Base-by-base conservation (phyloP, 139 green algal genomes). In the Auxenochlorella protothecoides region DNA sequence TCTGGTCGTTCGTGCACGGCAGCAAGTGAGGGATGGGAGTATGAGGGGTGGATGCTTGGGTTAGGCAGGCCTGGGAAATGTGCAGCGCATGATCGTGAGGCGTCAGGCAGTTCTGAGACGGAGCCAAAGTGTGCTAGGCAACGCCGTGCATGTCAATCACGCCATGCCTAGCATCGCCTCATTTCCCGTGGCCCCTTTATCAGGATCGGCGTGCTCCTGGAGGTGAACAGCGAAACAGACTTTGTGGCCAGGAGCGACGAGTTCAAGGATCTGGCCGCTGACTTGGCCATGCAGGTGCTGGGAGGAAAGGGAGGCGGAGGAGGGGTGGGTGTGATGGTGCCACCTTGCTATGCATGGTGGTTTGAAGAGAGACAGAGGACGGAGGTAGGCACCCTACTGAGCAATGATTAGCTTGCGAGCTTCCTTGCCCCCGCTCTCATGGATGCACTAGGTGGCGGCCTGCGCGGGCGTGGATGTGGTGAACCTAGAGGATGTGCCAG, bases 151-250 rank as follows among this genome's bases (percentile, higher is more conserved):
- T 44, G 27, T 44, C 27, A 44, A 44, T 44, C 27, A 44, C 27
- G 27, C 27, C 27, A 44, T 44, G 27, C 27, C 27, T 1, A 44
- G 27, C 27, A 44, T 44, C 27, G 27, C 27, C 27, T 44, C 27
- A 44, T 44, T 44, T 44, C 27, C 27, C 27, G 27, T 44, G 27
- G 27, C 27, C 27, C 27, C 27, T 44, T 44, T 53, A 85, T 74
- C 66, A 86, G 88, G 63, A 79, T 97, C 69, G 92, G 92, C 63
- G 90, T 97, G 64, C 74, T 97, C 69, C 74, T 96, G 64, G 92
- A 97, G 85, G 80, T 97, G n/a, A 97, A 97, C 85, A 96, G 89
- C 78, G 92, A 97, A 85, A 96, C 92, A 4, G 92, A 97, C 83
- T 96, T 96, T 82, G 92, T 97, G 65, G 92, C 92, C 0, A 81